Percentiles rank a stretch among this genome's conserved stretches.
These are phyloP conservation scores for Rhytidiadelphus loreus DNA, from an alignment of 225 moss, liverwort and hornwort species.

Conservation along the genomic window DNA sequence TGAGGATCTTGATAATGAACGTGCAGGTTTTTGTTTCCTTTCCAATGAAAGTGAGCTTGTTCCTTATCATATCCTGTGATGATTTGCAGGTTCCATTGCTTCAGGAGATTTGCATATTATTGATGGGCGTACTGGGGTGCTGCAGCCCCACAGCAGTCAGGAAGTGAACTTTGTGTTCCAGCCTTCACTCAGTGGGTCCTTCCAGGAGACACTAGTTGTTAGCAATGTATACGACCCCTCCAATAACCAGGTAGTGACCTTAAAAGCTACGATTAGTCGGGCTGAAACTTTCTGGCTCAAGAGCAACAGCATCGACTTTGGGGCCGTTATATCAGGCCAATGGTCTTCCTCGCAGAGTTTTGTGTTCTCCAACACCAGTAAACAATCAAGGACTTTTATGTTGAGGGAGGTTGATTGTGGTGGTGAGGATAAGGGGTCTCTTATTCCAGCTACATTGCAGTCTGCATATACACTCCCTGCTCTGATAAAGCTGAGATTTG, in stretches of 20 bases:
- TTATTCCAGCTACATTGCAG: conserved; percentile 13
- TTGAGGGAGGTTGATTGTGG: conserved; percentile 60
- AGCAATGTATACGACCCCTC: conserved; percentile 82
- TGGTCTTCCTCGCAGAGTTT: conserved; percentile 74
- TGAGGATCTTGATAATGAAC: background rate
- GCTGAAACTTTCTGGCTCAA: conserved; percentile 92
- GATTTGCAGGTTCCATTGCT: conserved; percentile 75
- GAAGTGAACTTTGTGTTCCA: conserved; percentile 94
- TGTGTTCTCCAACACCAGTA: conserved; percentile 72
- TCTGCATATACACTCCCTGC: background rate
- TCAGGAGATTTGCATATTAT: conserved; percentile 93
- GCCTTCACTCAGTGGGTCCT: conserved; percentile 80
- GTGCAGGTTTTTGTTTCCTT: background rate
- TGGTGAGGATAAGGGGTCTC: conserved; percentile 40
- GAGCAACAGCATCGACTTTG: conserved; percentile 70
- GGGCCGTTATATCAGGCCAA: conserved; percentile 53
- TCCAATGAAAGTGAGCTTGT: background rate
- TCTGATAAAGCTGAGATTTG: conserved; percentile 47
- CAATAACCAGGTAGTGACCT: conserved; percentile 85
- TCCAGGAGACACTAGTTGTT: conserved; percentile 70
- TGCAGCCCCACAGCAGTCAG: conserved; percentile 68
- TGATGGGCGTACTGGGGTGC: conserved; percentile 72
- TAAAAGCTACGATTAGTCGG: conserved; percentile 80
- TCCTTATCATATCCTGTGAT: background rate
- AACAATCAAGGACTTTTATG: conserved; percentile 71